Conservation (phyloP, 441 rosid genomes). For the Adansonia rubrostipa region DNA sequence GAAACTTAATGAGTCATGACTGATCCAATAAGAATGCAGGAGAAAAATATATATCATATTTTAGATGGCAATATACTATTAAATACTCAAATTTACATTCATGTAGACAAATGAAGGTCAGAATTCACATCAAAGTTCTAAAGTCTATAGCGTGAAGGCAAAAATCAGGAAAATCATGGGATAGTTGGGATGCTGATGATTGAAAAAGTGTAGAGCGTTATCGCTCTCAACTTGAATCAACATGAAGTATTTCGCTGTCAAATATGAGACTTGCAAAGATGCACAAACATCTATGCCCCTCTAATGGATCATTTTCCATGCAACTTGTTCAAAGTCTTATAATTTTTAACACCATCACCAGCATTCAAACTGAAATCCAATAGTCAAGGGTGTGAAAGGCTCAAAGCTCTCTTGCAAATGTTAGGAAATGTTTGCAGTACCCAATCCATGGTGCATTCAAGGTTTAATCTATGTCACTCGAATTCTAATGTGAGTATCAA, state of each 20-base stretch:
- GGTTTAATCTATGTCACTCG: background rate
- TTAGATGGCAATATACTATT: background rate
- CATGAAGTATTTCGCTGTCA: background rate
- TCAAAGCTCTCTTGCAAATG: background rate
- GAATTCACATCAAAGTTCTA: background rate
- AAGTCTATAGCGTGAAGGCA: background rate
- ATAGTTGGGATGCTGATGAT: background rate
- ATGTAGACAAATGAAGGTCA: background rate
- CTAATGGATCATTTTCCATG: background rate
- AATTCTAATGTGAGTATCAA: too few species aligned
- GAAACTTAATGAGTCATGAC: background rate
- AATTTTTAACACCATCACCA: background rate
- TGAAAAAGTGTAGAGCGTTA: background rate
- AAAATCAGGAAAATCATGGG: background rate
- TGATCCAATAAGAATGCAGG: background rate
- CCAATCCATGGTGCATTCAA: background rate
- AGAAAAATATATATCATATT: background rate
- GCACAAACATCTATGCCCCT: background rate
- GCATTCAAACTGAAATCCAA: constrained; percentile 1
- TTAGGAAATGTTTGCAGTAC: background rate
- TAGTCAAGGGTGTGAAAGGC: background rate
- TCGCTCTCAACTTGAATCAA: background rate
- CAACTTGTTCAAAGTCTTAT: background rate
- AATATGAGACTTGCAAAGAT: background rate
- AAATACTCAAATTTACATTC: background rate